Percentiles rank a stretch among this genome's conserved stretches.
These are phyloP conservation scores for Saturnispora quitensis DNA, from an alignment of 805 yeast genomes.

Conservation along the genomic window DNA sequence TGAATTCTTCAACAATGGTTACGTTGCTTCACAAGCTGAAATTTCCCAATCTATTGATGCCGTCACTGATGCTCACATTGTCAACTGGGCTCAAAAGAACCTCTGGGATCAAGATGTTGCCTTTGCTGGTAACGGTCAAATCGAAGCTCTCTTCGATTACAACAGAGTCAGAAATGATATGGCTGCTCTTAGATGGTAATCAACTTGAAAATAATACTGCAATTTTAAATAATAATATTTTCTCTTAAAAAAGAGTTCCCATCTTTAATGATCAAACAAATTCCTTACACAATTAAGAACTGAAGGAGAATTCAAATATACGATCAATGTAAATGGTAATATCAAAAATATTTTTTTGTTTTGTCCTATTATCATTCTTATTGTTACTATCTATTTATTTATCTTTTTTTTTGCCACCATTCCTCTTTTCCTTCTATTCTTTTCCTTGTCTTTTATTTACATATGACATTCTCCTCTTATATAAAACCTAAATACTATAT, in stretches of 20 bases:
- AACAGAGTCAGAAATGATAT: conserved; percentile 80
- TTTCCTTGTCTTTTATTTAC: not conserved
- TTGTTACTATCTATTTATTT: not conserved
- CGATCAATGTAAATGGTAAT: not conserved
- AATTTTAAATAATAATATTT: too few relatives aligned
- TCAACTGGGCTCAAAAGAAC: conserved; percentile 64
- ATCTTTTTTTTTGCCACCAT: not conserved
- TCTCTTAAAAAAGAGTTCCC: not conserved
- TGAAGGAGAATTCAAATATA: not conserved
- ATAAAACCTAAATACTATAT: conserved; percentile 3
- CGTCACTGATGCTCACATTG: conserved; percentile 49
- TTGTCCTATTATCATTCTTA: not conserved
- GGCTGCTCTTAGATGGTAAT: conserved; percentile 79
- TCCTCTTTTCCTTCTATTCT: not conserved
- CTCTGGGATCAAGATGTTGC: conserved; percentile 84
- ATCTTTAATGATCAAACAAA: not conserved
- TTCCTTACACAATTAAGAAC: not conserved
- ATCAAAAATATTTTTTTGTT: too few relatives aligned
- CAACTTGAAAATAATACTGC: not conserved
- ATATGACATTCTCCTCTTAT: conserved; percentile 1
- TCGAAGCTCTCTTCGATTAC: conserved; percentile 78
- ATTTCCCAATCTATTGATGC: conserved; percentile 54
- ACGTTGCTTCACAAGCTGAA: conserved; percentile 52
- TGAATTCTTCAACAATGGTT: conserved; percentile 51
- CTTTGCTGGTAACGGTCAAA: conserved; percentile 76